Evolutionary conservation across 148 eudicot genomes (phyloP).

Genomic region (Oxyria digyna): DNA sequence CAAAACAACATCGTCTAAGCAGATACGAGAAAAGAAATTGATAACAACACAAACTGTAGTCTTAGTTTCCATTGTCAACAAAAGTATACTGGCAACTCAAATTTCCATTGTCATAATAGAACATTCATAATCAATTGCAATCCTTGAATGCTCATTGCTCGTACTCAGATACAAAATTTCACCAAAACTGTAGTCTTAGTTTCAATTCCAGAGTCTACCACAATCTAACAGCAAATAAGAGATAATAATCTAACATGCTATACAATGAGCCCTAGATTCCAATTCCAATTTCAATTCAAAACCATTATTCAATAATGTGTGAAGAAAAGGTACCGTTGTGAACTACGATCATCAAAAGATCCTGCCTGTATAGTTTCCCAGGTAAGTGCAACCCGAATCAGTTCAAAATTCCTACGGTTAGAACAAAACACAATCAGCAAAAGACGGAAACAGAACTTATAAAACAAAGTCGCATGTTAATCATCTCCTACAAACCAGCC

Average conservation of each 20-base stretch:
- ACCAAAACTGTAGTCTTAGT: neutral
- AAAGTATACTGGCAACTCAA: neutral
- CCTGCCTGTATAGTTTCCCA: neutral
- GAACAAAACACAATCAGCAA: neutral
- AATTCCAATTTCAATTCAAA: neutral
- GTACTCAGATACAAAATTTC: neutral
- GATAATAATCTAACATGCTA: neutral
- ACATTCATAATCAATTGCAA: neutral
- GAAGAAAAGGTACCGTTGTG: constrained; percentile 3
- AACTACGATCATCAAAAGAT: neutral
- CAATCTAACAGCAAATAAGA: neutral
- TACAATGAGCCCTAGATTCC: neutral
- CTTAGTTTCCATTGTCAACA: too few species aligned
- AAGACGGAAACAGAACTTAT: neutral
- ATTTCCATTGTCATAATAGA: neutral
- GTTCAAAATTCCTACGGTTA: neutral
- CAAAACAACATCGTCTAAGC: neutral
- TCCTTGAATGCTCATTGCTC: neutral
- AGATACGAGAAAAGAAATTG: neutral
- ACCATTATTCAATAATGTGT: neutral
- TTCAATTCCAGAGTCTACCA: neutral
- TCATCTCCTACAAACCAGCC: neutral
- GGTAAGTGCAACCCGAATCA: constrained; percentile 5
- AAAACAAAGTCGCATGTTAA: neutral
- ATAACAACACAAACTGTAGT: too few species aligned